These are phyloP conservation scores for Trypanosoma congolense DNA, from an alignment of 208 protist genomes.

Conservation along the genomic window DNA sequence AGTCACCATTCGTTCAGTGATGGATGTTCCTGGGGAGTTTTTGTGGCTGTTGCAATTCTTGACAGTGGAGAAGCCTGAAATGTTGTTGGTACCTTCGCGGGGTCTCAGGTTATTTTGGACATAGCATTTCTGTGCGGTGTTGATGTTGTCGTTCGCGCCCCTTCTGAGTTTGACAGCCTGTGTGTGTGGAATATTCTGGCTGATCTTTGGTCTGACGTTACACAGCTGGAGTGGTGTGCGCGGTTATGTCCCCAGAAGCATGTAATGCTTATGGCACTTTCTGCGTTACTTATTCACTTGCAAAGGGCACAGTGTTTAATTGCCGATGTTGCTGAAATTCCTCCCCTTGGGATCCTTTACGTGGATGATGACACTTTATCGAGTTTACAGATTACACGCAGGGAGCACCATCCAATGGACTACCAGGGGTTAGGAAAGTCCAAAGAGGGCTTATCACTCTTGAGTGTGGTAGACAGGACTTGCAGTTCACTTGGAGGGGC, in stretches of 20 bases:
- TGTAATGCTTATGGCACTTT: conserved; percentile 72
- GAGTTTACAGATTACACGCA: conserved; percentile 65
- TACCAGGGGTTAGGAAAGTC: conserved; percentile 60
- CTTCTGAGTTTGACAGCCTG: conserved; percentile 15
- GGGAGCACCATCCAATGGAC: conserved; percentile 72
- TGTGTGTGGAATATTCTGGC: conserved; percentile 14
- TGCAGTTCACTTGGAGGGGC: conserved; percentile 38
- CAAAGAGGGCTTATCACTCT: conserved; percentile 83
- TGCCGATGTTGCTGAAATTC: conserved; percentile 64
- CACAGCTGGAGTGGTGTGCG: conserved; percentile 24
- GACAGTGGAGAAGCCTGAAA: neutral
- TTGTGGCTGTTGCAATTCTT: conserved; percentile 23
- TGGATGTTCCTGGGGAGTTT: conserved; percentile 26
- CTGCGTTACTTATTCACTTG: conserved; percentile 56
- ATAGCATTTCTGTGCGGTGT: conserved; percentile 17
- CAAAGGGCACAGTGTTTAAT: conserved; percentile 41
- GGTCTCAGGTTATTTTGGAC: conserved; percentile 22
- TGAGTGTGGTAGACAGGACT: conserved; percentile 52
- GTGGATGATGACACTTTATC: conserved; percentile 43
- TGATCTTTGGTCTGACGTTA: conserved; percentile 45
- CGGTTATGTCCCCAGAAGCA: conserved; percentile 44
- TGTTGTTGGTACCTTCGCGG: conserved; percentile 16
- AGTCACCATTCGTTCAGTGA: conserved; percentile 9
- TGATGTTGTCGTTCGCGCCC: conserved; percentile 12
- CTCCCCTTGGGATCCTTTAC: conserved; percentile 47